phyloP scores from a whole-genome alignment of 202 grass and related monocot species.

The Saccharum hybrid region DNA sequence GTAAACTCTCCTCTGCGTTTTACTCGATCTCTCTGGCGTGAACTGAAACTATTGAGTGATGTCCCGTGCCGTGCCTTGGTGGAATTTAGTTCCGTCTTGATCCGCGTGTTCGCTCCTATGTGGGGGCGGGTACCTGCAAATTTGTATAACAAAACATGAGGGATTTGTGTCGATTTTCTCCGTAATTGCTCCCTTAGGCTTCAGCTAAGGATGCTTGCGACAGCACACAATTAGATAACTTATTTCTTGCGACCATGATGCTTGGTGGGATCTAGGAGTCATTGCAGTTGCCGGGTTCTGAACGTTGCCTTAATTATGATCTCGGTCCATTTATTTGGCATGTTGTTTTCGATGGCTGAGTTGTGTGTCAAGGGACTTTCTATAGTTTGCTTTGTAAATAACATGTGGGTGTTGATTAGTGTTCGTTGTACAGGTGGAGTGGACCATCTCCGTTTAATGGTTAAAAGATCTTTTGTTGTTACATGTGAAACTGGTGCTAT shows the following conservation, averaged over 20 bases:
- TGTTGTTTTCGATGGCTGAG: not conserved
- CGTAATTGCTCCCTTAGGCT: not conserved
- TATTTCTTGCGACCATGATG: not conserved
- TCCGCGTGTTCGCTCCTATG: not conserved
- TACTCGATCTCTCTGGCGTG: not conserved
- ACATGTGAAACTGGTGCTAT: not conserved
- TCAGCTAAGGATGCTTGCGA: not conserved
- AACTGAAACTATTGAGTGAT: not conserved
- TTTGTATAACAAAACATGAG: not conserved
- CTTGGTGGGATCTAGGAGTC: not conserved
- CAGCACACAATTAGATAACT: not conserved
- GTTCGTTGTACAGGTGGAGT: not conserved
- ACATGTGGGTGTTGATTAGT: not conserved
- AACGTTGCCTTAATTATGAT: too few species aligned
- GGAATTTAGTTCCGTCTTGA: conserved; percentile 12
- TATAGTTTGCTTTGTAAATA: not conserved
- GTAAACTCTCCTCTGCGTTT: not conserved
- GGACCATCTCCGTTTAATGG: not conserved
- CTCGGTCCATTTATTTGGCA: not conserved
- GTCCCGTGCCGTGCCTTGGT: not conserved
- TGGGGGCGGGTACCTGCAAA: not conserved
- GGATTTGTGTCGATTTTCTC: conserved; percentile 7
- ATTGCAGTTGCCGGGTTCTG: not conserved
- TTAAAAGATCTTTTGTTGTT: not conserved
- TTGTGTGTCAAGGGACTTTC: not conserved